phyloP scores from a whole-genome alignment of 305 asterid genomes.

The Ilex paraguariensis region DNA sequence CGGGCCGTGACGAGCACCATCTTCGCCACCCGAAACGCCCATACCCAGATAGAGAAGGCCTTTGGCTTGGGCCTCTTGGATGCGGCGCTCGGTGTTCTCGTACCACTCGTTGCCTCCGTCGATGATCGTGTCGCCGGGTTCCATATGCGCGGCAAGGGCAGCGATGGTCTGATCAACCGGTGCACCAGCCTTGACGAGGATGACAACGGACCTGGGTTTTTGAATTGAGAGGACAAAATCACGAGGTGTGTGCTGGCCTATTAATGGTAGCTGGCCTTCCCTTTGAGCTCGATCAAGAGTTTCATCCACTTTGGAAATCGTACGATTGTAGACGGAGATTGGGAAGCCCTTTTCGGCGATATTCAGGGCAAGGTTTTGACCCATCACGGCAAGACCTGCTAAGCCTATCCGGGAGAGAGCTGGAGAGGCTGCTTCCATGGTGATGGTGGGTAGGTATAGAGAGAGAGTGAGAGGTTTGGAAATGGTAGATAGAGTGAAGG shows the following conservation, averaged over 20 bases:
- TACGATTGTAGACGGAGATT: constrained; percentile 2
- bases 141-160: not conserved
- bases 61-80: not conserved
- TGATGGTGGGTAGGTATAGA: not conserved
- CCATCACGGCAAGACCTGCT: constrained; percentile 1
- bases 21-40: too few species aligned
- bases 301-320: not conserved
- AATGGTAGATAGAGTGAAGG: not conserved
- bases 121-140: not conserved
- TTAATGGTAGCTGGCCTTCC: not conserved
- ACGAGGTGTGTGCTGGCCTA: not conserved
- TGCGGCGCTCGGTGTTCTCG: not conserved
- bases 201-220: not conserved
- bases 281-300: not conserved
- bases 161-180: not conserved
- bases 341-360: constrained; percentile 4
- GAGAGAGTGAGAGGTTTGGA: not conserved
- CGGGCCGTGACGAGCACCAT: not conserved
- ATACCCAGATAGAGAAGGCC: not conserved
- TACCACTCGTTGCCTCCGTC: constrained; percentile 4
- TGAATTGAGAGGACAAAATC: not conserved
- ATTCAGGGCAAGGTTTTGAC: constrained; percentile 1
- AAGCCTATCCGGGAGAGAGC: not conserved
- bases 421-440: not conserved
- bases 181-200: not conserved